phyloP scores from a whole-genome alignment of 139 green algal species.

The Micromonas pusilla region DNA sequence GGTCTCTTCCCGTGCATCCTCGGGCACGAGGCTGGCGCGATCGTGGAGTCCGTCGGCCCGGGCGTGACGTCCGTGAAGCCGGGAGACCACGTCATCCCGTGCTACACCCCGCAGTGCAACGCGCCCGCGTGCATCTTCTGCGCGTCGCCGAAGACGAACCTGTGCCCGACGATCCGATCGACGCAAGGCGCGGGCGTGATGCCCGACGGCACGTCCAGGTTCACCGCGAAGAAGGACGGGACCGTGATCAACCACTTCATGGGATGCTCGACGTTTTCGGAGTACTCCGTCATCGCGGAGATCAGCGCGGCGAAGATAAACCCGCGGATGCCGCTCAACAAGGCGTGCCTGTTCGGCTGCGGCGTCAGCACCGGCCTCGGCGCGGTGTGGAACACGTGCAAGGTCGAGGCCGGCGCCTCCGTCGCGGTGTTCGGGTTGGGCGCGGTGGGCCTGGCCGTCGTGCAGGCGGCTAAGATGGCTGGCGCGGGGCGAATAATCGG shows the following conservation, averaged over 20 bases:
- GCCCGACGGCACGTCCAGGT: slow-evolving; percentile 54
- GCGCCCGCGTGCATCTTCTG: slow-evolving; percentile 88
- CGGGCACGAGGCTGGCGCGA: slow-evolving; percentile 86
- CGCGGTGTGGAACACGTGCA: slow-evolving; percentile 92
- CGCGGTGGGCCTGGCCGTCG: slow-evolving; percentile 60
- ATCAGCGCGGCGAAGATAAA: slow-evolving; percentile 49
- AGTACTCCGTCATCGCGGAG: slow-evolving; percentile 97
- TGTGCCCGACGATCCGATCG: slow-evolving; percentile 70
- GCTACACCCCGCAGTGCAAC: slow-evolving; percentile 53
- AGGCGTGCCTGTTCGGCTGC: slow-evolving; percentile 69
- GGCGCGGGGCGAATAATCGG: slow-evolving; percentile 80
- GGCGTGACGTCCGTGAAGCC: slow-evolving; percentile 51
- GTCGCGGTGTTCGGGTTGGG: slow-evolving; percentile 65
- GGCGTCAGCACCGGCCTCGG: slow-evolving; percentile 79
- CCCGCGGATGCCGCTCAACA: slow-evolving; percentile 35
- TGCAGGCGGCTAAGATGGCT: slow-evolving; percentile 72
- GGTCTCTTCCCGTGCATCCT: slow-evolving; percentile 95
- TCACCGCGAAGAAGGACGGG: slow-evolving; percentile 22
- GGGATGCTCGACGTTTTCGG: slow-evolving; percentile 91
- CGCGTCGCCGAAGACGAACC: slow-evolving; percentile 80
- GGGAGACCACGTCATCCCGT: slow-evolving; percentile 90
- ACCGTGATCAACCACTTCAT: slow-evolving; percentile 97
- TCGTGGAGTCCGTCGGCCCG: slow-evolving; percentile 89
- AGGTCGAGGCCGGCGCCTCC: slow-evolving; percentile 70
- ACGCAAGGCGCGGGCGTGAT: slow-evolving; percentile 91